phyloP scores from a whole-genome alignment of 1,284 basidiomycete species.

The Sphagnurus paluster region DNA sequence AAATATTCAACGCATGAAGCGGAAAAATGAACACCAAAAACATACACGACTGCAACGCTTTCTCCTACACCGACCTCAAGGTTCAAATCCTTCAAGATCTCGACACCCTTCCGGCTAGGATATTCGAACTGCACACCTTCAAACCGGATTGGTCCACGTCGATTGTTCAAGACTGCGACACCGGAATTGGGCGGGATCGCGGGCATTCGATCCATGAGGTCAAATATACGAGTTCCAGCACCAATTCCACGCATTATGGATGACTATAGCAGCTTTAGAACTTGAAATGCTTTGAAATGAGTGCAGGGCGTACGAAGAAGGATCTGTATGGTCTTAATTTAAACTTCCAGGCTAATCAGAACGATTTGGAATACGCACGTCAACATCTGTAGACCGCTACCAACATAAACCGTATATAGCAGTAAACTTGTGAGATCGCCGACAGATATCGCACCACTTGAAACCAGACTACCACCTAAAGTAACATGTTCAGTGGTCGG shows the following conservation, averaged over 20 bases:
- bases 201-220: conserved; percentile 82
- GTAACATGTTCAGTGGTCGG: background rate
- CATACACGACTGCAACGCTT: conserved; percentile 90
- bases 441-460: conserved; percentile 83
- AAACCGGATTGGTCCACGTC: conserved; percentile 73
- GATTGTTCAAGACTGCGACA: conserved; percentile 48
- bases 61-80: conserved; percentile 81
- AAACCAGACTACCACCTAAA: conserved; percentile 87
- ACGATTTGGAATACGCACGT: conserved; percentile 50
- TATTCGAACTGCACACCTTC: conserved; percentile 86
- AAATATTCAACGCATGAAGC: conserved; percentile 7
- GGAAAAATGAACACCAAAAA: conserved; percentile 15
- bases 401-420: conserved; percentile 92
- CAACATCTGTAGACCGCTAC: conserved; percentile 77
- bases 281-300: background rate
- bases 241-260: conserved; percentile 92
- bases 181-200: conserved; percentile 70
- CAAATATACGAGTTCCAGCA: conserved; percentile 91
- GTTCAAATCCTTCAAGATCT: conserved; percentile 78
- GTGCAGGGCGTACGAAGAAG: conserved; percentile 52
- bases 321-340: conserved; percentile 33
- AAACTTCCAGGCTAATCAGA: conserved; percentile 11
- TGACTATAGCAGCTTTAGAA: conserved; percentile 41
- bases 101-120: conserved; percentile 77
- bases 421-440: conserved; percentile 90